A percentile compares a stretch with the other conserved stretches of the same genome.
These are phyloP conservation scores for Immersiporthe knoxdaviesiana DNA, from an alignment of 2,329 filamentous ascomycete species.

Conservation along the genomic window DNA sequence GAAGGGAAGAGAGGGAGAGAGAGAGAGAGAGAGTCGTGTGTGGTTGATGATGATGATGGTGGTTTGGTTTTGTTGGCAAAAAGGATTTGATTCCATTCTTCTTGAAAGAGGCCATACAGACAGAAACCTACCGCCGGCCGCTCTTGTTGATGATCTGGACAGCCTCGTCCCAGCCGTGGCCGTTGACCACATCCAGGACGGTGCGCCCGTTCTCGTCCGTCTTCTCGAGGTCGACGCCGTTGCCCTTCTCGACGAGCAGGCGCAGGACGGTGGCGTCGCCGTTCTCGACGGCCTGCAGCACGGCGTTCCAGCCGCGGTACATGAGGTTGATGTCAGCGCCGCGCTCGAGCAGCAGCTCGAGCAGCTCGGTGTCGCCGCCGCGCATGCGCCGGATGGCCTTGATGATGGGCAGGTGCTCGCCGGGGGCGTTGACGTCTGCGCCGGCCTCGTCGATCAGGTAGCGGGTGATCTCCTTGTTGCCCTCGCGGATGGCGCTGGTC, in stretches of 20 bases:
- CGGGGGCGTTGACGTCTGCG: conserved; percentile 68
- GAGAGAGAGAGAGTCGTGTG: not conserved
- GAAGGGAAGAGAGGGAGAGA: not conserved
- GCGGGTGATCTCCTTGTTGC: conserved; percentile 61
- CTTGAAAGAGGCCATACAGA: conserved; percentile 10
- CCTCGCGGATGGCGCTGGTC: conserved; percentile 68
- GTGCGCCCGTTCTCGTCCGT: conserved; percentile 36
- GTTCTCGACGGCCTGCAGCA: conserved; percentile 68
- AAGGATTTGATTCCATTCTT: too few species aligned
- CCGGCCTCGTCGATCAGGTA: conserved; percentile 65
- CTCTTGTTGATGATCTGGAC: conserved; percentile 46
- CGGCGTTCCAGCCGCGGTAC: conserved; percentile 67
- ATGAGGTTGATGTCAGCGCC: conserved; percentile 71
- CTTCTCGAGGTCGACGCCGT: conserved; percentile 33
- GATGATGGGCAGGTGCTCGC: conserved; percentile 72
- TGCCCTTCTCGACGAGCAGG: conserved; percentile 48
- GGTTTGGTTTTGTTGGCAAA: not conserved
- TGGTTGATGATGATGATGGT: not conserved
- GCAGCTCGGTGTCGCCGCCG: conserved; percentile 59
- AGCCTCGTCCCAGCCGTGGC: conserved; percentile 62
- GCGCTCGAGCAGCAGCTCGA: conserved; percentile 64
- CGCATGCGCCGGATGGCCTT: conserved; percentile 66
- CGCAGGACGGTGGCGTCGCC: conserved; percentile 59
- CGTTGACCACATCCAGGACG: conserved; percentile 61
- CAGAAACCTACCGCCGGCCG: conserved; percentile 30